Conservation (phyloP, 148 eudicot genomes). For the Nepenthes mirabilis region DNA sequence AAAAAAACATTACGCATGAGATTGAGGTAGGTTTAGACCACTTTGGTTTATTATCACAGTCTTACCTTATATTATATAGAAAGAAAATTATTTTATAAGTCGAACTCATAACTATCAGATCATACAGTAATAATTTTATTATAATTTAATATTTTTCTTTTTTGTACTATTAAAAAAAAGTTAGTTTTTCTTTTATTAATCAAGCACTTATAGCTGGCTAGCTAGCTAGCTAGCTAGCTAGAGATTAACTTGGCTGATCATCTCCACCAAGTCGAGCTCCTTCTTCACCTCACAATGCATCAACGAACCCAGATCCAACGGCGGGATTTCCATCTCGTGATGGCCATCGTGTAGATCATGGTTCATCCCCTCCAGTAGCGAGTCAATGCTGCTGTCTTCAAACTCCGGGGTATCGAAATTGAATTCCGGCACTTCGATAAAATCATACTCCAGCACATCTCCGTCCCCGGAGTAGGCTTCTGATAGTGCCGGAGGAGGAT, state of each 20-base stretch:
- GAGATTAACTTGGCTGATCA: constrained; percentile 40
- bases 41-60: too few relatives aligned
- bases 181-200: not conserved
- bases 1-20: too few relatives aligned
- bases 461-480: constrained; percentile 6
- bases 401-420: constrained; percentile 28
- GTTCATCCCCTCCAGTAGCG: constrained; percentile 28
- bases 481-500: not conserved
- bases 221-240: constrained; percentile 7
- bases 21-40: too few relatives aligned
- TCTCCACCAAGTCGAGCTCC: constrained; percentile 53
- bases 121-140: too few relatives aligned
- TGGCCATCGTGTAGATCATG: not conserved
- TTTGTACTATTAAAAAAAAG: too few relatives aligned
- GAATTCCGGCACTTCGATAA: constrained; percentile 34
- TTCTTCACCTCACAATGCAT: constrained; percentile 26
- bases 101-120: too few relatives aligned
- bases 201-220: constrained; percentile 7
- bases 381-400: constrained; percentile 36
- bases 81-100: too few relatives aligned
- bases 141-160: too few relatives aligned
- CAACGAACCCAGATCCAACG: constrained; percentile 1
- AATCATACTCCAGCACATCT: constrained; percentile 22
- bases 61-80: too few relatives aligned
- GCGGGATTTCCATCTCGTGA: constrained; percentile 11